phyloP scores from a whole-genome alignment of 2,329 filamentous ascomycete species.

The Trichoderma sp. region DNA sequence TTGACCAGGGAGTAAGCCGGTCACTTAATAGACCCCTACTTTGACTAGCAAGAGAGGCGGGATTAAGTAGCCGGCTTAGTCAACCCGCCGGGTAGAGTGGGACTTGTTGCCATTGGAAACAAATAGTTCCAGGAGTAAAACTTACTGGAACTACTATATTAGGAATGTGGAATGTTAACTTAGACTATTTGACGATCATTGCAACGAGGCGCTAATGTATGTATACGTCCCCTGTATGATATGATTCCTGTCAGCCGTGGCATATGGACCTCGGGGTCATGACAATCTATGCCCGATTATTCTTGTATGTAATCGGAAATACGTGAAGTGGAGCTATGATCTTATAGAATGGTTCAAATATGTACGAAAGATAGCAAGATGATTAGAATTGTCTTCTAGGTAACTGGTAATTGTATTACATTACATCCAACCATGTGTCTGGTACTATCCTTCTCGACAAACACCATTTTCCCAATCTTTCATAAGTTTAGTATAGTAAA shows the following conservation, averaged over 20 bases:
- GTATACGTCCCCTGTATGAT: not conserved
- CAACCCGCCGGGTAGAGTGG: not conserved
- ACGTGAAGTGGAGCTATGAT: not conserved
- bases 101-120: not conserved
- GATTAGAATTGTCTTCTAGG: not conserved
- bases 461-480: not conserved
- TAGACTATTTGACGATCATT: not conserved
- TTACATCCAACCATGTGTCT: not conserved
- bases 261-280: not conserved
- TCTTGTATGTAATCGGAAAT: not conserved
- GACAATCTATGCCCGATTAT: not conserved
- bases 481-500: not conserved
- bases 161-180: not conserved
- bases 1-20: not conserved
- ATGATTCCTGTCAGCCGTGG: not conserved
- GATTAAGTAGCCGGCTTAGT: not conserved
- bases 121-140: not conserved
- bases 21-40: not conserved
- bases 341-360: not conserved
- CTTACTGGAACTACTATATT: not conserved
- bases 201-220: not conserved
- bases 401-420: not conserved
- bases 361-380: not conserved
- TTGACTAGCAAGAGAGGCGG: not conserved
- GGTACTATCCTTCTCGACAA: not conserved